phyloP scores from a whole-genome alignment of 2,329 filamentous ascomycete genomes.

The Myotisia sp. region DNA sequence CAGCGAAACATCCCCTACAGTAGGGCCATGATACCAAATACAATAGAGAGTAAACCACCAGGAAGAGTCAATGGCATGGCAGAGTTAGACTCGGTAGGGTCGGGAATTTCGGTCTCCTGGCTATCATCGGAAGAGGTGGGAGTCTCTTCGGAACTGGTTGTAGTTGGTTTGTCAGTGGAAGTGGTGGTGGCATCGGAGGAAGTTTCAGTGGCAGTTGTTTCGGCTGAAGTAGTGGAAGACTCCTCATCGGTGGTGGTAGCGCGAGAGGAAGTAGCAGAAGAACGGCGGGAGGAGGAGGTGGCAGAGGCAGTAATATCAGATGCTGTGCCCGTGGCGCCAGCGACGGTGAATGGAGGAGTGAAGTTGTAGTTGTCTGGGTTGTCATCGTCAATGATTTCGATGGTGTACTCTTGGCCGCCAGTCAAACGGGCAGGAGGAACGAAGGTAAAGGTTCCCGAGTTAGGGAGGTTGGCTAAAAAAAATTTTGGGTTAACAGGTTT shows the following conservation, averaged over 20 bases:
- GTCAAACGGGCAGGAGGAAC: constrained; percentile 28
- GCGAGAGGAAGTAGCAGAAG: constrained; percentile 10
- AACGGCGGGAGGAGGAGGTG: constrained; percentile 14
- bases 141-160: constrained; percentile 1
- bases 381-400: constrained; percentile 38
- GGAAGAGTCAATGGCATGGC: constrained; percentile 10
- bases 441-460: constrained; percentile 38
- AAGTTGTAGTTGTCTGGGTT: constrained; percentile 36
- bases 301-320: constrained; percentile 9
- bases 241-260: constrained; percentile 17
- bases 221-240: constrained; percentile 12
- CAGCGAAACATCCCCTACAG: too few species aligned
- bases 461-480: constrained; percentile 36
- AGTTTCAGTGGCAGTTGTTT: constrained; percentile 4
- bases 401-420: constrained; percentile 36
- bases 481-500: neutral
- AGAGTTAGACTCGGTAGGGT: constrained; percentile 11
- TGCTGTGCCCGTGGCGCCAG: constrained; percentile 30
- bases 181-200: neutral
- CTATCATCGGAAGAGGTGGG: constrained; percentile 3
- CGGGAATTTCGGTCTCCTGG: constrained; percentile 4
- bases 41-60: constrained; percentile 8
- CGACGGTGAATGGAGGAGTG: constrained; percentile 38
- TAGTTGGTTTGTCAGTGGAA: neutral
- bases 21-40: constrained; percentile 11